A percentile compares a stretch with the other conserved stretches of the same genome.
phyloP scores from a whole-genome alignment of 495 filamentous ascomycete species.

The Neurospora sp. region DNA sequence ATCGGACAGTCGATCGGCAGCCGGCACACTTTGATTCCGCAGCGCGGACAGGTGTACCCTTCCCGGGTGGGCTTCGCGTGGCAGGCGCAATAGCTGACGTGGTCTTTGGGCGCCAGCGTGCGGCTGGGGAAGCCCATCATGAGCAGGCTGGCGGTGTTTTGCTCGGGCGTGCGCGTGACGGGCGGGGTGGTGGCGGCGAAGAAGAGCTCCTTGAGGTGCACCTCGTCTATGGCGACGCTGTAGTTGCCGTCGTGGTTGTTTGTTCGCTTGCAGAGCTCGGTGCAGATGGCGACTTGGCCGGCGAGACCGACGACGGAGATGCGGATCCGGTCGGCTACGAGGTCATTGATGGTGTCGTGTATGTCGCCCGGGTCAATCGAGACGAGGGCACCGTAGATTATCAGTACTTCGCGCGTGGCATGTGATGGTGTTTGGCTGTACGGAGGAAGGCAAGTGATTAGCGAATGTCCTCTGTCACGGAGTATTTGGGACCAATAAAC shows the following conservation, averaged over 20 bases:
- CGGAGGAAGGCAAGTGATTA: neutral
- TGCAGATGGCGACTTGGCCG: conserved; percentile 85
- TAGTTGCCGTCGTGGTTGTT: conserved; percentile 74
- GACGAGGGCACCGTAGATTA: conserved; percentile 84
- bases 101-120: conserved; percentile 59
- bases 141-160: conserved; percentile 63
- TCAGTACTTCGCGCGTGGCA: conserved; percentile 82
- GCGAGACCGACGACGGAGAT: conserved; percentile 82
- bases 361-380: conserved; percentile 93
- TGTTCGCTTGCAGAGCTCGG: conserved; percentile 74
- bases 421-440: conserved; percentile 77
- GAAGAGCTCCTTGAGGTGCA: conserved; percentile 80
- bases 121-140: conserved; percentile 99
- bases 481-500: conserved; percentile 12
- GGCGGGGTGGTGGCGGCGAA: conserved; percentile 84
- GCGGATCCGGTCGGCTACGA: conserved; percentile 71
- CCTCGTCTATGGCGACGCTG: conserved; percentile 75
- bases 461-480: neutral
- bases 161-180: conserved; percentile 56
- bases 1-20: conserved; percentile 86
- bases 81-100: conserved; percentile 72
- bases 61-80: conserved; percentile 74
- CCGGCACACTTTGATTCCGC: conserved; percentile 78
- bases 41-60: conserved; percentile 89
- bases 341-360: conserved; percentile 69